These are phyloP conservation scores for Dichomitus squalens DNA, from an alignment of 1,284 basidiomycete species.

Conservation along the genomic window DNA sequence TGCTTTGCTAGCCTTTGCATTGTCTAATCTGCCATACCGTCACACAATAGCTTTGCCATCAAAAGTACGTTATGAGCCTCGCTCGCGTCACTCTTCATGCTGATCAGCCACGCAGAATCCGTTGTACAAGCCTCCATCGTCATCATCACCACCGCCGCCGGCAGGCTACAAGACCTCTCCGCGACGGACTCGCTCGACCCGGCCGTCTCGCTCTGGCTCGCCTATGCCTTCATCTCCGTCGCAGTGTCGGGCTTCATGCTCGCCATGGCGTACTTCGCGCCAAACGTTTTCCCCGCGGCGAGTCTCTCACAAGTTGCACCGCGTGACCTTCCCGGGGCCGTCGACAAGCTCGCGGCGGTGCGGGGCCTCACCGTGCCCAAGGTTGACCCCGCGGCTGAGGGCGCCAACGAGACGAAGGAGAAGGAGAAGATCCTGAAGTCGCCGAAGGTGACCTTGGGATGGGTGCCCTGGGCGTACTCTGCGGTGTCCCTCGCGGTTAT, in stretches of 20 bases:
- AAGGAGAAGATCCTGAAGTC: constrained; percentile 39
- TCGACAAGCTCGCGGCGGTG: constrained; percentile 33
- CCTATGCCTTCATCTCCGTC: constrained; percentile 43
- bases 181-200: constrained; percentile 41
- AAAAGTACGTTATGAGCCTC: constrained; percentile 35
- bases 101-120: constrained; percentile 31
- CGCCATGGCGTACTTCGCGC: constrained; percentile 33
- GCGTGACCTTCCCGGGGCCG: constrained; percentile 33
- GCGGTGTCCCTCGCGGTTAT: constrained; percentile 35
- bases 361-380: constrained; percentile 27
- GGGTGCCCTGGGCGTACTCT: constrained; percentile 33
- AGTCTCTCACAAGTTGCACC: constrained; percentile 44
- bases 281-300: constrained; percentile 41
- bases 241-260: constrained; percentile 42
- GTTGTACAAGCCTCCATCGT: constrained; percentile 48
- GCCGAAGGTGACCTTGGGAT: constrained; percentile 22
- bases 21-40: not conserved
- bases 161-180: constrained; percentile 44
- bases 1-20: not conserved
- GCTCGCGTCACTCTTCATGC: not conserved
- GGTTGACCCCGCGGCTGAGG: constrained; percentile 26
- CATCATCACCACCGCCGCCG: constrained; percentile 47
- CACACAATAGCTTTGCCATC: constrained; percentile 39
- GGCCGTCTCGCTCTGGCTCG: constrained; percentile 46
- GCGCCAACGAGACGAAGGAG: constrained; percentile 22